These are phyloP conservation scores for Arachnomyces sp. DNA, from an alignment of 2,329 filamentous ascomycete genomes.

Conservation along the genomic window DNA sequence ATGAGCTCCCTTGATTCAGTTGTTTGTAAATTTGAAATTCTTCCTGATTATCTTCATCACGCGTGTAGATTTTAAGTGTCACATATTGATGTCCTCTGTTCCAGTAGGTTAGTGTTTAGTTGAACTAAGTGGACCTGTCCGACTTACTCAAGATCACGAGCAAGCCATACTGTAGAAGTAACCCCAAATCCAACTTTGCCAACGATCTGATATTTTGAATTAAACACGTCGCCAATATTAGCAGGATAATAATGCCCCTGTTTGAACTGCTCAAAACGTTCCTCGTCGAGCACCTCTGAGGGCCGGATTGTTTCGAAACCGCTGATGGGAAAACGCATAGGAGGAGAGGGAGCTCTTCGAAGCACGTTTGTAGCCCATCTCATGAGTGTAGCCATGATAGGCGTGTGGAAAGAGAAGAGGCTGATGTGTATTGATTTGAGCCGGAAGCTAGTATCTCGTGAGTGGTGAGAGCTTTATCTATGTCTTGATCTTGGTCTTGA, in stretches of 20 bases:
- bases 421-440: no score
- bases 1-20: conserved; percentile 17
- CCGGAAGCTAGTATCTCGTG: no score
- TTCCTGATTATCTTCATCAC: conserved; percentile 12
- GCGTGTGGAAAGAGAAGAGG: no score
- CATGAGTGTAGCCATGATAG: conserved; percentile 15
- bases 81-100: conserved; percentile 18
- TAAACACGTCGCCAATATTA: conserved; percentile 23
- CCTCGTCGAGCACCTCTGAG: conserved; percentile 18
- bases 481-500: no score
- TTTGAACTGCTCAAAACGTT: conserved; percentile 19
- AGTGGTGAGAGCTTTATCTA: no score
- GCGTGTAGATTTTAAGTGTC: conserved; percentile 19
- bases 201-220: conserved; percentile 20
- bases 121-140: conserved; percentile 1
- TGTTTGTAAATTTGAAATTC: conserved; percentile 24
- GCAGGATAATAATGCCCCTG: conserved; percentile 24
- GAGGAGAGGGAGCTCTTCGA: conserved; percentile 12
- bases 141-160: conserved; percentile 20
- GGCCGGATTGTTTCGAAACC: conserved; percentile 14
- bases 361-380: conserved; percentile 15
- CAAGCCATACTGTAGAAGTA: conserved; percentile 24
- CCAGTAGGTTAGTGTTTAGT: conserved; percentile 6
- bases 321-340: conserved; percentile 15
- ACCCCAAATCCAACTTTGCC: conserved; percentile 24